Evolutionary conservation across 1,139 yeast genomes (phyloP).

Genomic region (Blastobotrys aristatus): DNA sequence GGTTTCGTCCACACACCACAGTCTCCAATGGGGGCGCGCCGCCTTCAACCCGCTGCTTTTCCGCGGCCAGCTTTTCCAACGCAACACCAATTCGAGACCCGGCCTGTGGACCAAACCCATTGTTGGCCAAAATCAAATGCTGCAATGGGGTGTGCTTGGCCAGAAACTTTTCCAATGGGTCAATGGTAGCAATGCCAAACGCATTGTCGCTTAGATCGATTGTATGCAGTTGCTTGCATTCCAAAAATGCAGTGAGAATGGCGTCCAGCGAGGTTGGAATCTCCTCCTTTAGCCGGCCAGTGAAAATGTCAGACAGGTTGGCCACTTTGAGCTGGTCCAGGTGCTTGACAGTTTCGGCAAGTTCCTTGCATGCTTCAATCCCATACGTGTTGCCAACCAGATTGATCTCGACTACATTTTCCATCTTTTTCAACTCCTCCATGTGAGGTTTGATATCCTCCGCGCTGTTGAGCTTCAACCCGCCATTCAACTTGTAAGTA

Average conservation of each 20-base stretch:
- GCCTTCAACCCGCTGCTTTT: slow-evolving; percentile 44
- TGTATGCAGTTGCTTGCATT: slow-evolving; percentile 62
- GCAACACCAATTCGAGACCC: slow-evolving; percentile 92
- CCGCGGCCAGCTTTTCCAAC: slow-evolving; percentile 63
- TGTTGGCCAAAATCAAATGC: slow-evolving; percentile 84
- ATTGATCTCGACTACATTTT: slow-evolving; percentile 55
- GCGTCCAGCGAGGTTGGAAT: slow-evolving; percentile 77
- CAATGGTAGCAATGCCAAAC: slow-evolving; percentile 91
- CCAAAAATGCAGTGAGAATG: slow-evolving; percentile 66
- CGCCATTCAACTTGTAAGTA: slow-evolving; percentile 58
- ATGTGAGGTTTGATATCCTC: slow-evolving; percentile 69
- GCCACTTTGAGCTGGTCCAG: slow-evolving; percentile 49
- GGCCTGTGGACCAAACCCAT: slow-evolving; percentile 97
- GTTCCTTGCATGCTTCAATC: slow-evolving; percentile 72
- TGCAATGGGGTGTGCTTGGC: slow-evolving; percentile 71
- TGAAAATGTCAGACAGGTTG: slow-evolving; percentile 85
- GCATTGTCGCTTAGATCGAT: slow-evolving; percentile 92
- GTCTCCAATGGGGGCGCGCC: slow-evolving; percentile 52
- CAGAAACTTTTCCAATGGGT: slow-evolving; percentile 75
- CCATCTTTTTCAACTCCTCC: slow-evolving; percentile 35
- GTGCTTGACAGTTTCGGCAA: slow-evolving; percentile 54
- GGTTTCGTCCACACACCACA: slow-evolving; percentile 92
- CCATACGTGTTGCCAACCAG: slow-evolving; percentile 94
- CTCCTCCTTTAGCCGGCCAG: slow-evolving; percentile 91
- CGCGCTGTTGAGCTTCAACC: slow-evolving; percentile 65